Evolutionary conservation across 352 stramenopile genomes (phyloP).

Genomic region (Phytophthora idaei): DNA sequence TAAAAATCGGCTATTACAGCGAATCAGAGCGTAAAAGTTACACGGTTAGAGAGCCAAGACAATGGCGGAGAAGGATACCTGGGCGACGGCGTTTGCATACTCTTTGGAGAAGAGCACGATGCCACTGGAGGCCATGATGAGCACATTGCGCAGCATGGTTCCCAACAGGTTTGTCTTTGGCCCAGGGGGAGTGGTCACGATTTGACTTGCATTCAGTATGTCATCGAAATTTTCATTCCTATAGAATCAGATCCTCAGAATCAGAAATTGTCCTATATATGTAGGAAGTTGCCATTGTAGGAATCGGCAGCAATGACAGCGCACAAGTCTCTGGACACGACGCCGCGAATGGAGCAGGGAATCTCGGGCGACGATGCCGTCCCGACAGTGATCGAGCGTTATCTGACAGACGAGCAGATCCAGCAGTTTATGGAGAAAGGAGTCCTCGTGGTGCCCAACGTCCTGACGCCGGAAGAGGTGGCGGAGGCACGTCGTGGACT

Average conservation of each 20-base stretch:
- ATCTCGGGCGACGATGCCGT: slow-evolving; percentile 23
- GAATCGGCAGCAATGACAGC: slow-evolving; percentile 18
- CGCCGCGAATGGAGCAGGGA: slow-evolving; percentile 1
- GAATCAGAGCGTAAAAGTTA: slow-evolving; percentile 5
- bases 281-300: background rate
- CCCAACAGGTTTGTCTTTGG: slow-evolving; percentile 5
- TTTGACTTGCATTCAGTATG: slow-evolving; percentile 18
- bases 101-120: slow-evolving; percentile 94
- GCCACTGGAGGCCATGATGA: slow-evolving; percentile 92
- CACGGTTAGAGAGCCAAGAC: slow-evolving; percentile 11
- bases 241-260: slow-evolving; percentile 21
- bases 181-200: slow-evolving; percentile 23
- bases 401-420: slow-evolving; percentile 64
- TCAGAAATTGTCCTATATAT: background rate
- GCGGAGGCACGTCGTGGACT: slow-evolving; percentile 55
- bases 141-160: slow-evolving; percentile 91
- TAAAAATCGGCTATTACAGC: slow-evolving; percentile 17
- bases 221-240: slow-evolving; percentile 23
- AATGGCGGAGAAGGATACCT: slow-evolving; percentile 43
- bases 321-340: slow-evolving; percentile 14
- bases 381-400: slow-evolving; percentile 28
- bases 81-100: slow-evolving; percentile 86
- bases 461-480: slow-evolving; percentile 69
- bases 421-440: slow-evolving; percentile 65
- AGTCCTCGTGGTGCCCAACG: slow-evolving; percentile 78